Evolutionary conservation across 768 basidiomycete genomes (phyloP), one percentile per base, ranked within the genome.

Genomic region (Russula sp.): DNA sequence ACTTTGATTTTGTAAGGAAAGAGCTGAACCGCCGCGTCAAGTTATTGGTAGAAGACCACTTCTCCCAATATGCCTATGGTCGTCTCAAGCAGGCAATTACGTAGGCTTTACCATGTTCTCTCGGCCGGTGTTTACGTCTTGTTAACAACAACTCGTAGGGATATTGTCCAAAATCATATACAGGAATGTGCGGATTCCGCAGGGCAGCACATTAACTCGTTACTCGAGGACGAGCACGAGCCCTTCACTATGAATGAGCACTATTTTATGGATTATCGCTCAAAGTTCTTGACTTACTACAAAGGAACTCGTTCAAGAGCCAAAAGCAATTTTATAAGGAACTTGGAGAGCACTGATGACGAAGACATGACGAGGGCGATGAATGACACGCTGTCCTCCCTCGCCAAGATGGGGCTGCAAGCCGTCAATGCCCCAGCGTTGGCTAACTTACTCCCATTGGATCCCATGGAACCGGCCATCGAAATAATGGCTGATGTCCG

Each of bases 401-500:
- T 84, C 2, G 69, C 72, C 2, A 73, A 74, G 57, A 65, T 80
- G 6, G 82, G 81, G 0, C 69, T 83, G 11, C 13, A 62, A 0
- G 76, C 71, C 1, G 67, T 79, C 39, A 72, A 74, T 34, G 69
- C 75, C 0, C 73, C 72, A 2, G 80, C 82, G 55, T 58, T 88
- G 0, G 66, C 77, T 0, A 82, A 77, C 65, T 69, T 88, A 0
- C 73, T 84, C 9, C 78, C 80, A 0, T 57, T 75, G 0, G 85
- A 87, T 58, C 72, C 71, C 2, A 81, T 78, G 78, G 83, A 83
- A 44, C 75, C 80, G 0, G 84, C 84, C 0, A 65, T 88, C 6
- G 68, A 70, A 8, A 84, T 89, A 66, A 89, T 89, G 87, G 85
- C 86, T 0, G 81, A 84, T 53, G 85, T 88, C 4, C 76, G 85